These are phyloP conservation scores for Podaxis rugospora DNA, from an alignment of 768 basidiomycete species.

Conservation along the genomic window DNA sequence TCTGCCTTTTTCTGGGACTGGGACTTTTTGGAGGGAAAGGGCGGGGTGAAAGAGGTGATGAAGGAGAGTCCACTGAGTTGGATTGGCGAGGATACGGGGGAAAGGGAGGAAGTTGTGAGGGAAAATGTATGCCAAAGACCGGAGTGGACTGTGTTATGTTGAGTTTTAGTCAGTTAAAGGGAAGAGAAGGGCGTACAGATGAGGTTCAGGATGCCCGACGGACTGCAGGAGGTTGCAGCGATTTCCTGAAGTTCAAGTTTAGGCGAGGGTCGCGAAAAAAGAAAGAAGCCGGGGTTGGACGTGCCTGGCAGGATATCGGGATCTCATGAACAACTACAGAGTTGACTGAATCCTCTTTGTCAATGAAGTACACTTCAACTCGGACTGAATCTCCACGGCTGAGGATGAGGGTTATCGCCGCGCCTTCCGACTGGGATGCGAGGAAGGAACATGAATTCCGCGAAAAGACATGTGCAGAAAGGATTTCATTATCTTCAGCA, in stretches of 20 bases:
- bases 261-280: constrained; percentile 3
- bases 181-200: constrained; percentile 34
- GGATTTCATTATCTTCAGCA: constrained; percentile 11
- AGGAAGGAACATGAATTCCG: constrained; percentile 13
- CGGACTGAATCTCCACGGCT: constrained; percentile 12
- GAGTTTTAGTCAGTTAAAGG: not conserved
- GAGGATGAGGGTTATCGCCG: not conserved
- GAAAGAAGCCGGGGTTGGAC: not conserved
- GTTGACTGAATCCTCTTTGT: constrained; percentile 25
- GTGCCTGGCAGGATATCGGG: constrained; percentile 27
- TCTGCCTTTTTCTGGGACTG: constrained; percentile 15
- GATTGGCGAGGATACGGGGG: constrained; percentile 23
- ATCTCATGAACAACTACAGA: constrained; percentile 25
- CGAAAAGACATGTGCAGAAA: constrained; percentile 18
- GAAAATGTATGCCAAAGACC: constrained; percentile 8
- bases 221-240: constrained; percentile 36
- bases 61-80: constrained; percentile 27
- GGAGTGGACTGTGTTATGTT: constrained; percentile 25
- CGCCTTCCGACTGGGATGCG: not conserved
- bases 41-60: constrained; percentile 16
- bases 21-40: constrained; percentile 18
- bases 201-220: constrained; percentile 44
- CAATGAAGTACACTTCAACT: constrained; percentile 27
- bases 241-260: constrained; percentile 27
- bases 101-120: constrained; percentile 23